Base-by-base conservation (phyloP, 768 basidiomycete species). In the Boletus patriciae region DNA sequence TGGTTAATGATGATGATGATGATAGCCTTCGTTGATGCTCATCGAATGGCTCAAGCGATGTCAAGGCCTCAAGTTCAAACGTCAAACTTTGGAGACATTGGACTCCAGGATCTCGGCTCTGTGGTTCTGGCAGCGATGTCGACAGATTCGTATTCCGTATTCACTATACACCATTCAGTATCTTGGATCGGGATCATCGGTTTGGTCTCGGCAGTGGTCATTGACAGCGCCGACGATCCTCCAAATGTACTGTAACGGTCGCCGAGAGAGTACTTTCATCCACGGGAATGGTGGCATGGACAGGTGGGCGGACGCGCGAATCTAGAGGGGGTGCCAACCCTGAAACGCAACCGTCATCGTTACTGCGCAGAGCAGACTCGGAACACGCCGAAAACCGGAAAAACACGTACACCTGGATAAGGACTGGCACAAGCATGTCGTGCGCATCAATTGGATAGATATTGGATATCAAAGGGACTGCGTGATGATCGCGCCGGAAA, bases 401-500 rank as follows among this genome's bases (percentile, higher is more conserved):
- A 31, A 57, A 38, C 52, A 46, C 23, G 44, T 36, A 12, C 12
- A 16, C 23, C 34, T 36, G 48, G n/a, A 23, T 4, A 18, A 19
- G 29, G 9, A n/a, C 27, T 23, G 3, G 6, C 31, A 23, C 25
- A 21, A 31, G 12, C 29, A 23, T 2, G 19, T 31, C 31, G 43
- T 27, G 42, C 33, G 6, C 16, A n/a, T 45, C 3, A 40, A 37
- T 58, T 36, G 49, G 21, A 36, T 37, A 43, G 6, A 18, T 44
- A 50, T 62, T 49, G 34, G 50, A 52, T 45, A 46, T 63, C 21
- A 11, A 27, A 11, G 7, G 33, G 12, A n/a, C 6, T 43, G 62
- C 62, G 51, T 54, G 49, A 45, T 54, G 46, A 55, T 64, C 62
- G 52, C 33, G 40, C 19, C 43, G 27, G 44, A 23, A 33, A 45